Percentiles rank a stretch among this genome's conserved stretches.
Evolutionary conservation across 1,284 basidiomycete species (phyloP).

Genomic region (Clitocybe nebularis): DNA sequence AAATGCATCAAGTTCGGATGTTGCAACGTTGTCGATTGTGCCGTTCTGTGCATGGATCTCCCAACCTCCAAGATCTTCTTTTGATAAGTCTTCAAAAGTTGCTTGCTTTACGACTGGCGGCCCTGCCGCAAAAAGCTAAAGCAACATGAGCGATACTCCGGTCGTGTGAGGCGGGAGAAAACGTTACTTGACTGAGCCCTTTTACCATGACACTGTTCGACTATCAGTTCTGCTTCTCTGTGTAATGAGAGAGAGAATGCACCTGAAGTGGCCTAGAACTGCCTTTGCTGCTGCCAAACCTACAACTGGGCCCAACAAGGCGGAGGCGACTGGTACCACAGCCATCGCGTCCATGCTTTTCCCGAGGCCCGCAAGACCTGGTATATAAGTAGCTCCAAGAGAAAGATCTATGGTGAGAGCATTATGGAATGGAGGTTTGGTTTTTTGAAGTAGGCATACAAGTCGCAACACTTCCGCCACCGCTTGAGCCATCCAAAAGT

Average conservation of each 20-base stretch:
- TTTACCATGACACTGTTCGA: slow-evolving; percentile 32
- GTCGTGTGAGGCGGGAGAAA: slow-evolving; percentile 6
- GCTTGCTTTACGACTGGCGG: slow-evolving; percentile 34
- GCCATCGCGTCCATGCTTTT: slow-evolving; percentile 38
- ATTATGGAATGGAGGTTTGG: too few species aligned
- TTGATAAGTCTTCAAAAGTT: slow-evolving; percentile 38
- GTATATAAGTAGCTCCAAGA: slow-evolving; percentile 38
- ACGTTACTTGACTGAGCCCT: slow-evolving; percentile 26
- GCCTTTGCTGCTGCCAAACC: slow-evolving; percentile 40
- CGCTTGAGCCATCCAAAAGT: slow-evolving; percentile 40
- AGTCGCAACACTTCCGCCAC: slow-evolving; percentile 39
- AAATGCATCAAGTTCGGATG: slow-evolving; percentile 36
- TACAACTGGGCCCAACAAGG: slow-evolving; percentile 39
- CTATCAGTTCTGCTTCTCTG: too few species aligned
- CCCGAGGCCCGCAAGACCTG: slow-evolving; percentile 34
- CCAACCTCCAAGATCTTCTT: slow-evolving; percentile 39
- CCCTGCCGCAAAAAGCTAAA: slow-evolving; percentile 36
- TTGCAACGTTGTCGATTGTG: slow-evolving; percentile 37
- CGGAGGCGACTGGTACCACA: slow-evolving; percentile 36
- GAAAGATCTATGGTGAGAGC: slow-evolving; percentile 33
- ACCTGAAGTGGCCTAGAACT: slow-evolving; percentile 24
- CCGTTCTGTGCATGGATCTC: slow-evolving; percentile 38
- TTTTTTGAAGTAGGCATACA: too few species aligned
- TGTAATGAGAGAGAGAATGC: background rate
- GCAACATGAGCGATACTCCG: slow-evolving; percentile 10